Base-by-base conservation (phyloP, 352 stramenopile genomes). In the Pythium insidiosum region DNA sequence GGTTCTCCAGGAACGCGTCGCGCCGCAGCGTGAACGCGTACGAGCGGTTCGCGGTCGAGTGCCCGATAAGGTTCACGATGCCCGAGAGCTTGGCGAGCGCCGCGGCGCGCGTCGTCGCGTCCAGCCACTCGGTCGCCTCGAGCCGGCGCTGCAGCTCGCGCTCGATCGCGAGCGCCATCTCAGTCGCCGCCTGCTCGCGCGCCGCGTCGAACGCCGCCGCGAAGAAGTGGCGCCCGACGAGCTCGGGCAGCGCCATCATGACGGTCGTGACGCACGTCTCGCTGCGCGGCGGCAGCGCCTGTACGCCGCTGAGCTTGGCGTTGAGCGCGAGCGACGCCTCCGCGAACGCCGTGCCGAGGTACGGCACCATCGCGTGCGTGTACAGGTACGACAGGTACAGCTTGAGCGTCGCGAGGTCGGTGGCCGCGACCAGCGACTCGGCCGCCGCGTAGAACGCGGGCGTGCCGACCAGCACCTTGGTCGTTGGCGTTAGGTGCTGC, bases 141-240 rank as follows among this genome's bases (percentile, higher is more conserved):
- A 33, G 28, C 9, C 28, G 28, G 9, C 15, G 9, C 9, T 9
- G 9, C 28, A 33, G 77, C 58, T 5, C 83, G 58, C 29, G 71
- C 66, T 18, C 28, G 28, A 33, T 33, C 9, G 15, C 28, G 9
- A 13, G 28, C 28, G 15, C 28, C 9, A 33, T 9, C 15, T 33
- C 28, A 9, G 9, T 9, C 9, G 15, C 28, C 28, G 9, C 9
- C 9, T 9, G 9, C 28, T 33, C 28, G 9, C 28, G 28, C 28
- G 9, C 9, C 9, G 9, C 9, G 28, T 33, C 28, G 15, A 33
- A 90, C 47, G 15, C 65, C 40, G 58, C 61, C 16, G 60, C 56
- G 38, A 70, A 72, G 48, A 86, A 92, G n/a, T 88, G 43, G 40
- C 88, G 58, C 6, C 76, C 76, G 36, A 92, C 47, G 16, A 72